Conservation (phyloP, 2,329 filamentous ascomycete genomes). For the Stemphylium vesicarium region DNA sequence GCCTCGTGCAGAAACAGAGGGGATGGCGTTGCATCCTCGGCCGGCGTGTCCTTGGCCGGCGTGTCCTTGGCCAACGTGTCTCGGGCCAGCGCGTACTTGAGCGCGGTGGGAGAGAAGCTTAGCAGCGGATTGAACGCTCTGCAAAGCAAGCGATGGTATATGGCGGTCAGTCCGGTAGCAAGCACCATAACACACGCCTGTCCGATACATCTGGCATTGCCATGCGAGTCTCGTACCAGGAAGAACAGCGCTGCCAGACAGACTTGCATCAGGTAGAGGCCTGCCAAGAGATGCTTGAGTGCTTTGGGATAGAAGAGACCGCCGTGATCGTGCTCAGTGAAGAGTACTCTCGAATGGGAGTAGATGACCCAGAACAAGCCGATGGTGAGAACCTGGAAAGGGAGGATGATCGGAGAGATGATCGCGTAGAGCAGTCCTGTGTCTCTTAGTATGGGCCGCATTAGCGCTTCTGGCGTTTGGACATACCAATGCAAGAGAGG, state of each 20-base stretch:
- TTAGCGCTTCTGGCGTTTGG: neutral
- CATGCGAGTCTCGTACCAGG: conserved; percentile 11
- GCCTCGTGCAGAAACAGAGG: conserved; percentile 4
- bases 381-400: conserved; percentile 15
- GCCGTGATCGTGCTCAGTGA: neutral
- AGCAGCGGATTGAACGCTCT: conserved; percentile 13
- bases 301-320: conserved; percentile 20
- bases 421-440: conserved; percentile 21
- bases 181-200: conserved; percentile 12
- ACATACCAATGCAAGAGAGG: conserved; percentile 21
- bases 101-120: conserved; percentile 7
- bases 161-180: conserved; percentile 6
- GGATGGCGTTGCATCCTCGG: neutral
- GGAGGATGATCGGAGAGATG: conserved; percentile 17
- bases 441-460: neutral
- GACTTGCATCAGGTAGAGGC: conserved; percentile 17
- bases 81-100: too few relatives aligned
- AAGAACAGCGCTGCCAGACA: conserved; percentile 14
- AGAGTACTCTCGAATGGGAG: conserved; percentile 3
- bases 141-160: conserved; percentile 15
- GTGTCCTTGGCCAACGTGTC: too few relatives aligned
- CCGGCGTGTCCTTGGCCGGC: too few relatives aligned
- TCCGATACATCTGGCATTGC: conserved; percentile 4
- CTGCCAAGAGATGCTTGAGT: conserved; percentile 16
- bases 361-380: conserved; percentile 18